Evolutionary conservation across 768 basidiomycete genomes (phyloP), one percentile per base, ranked within the genome.

Genomic region (Kwoniella heveanensis): DNA sequence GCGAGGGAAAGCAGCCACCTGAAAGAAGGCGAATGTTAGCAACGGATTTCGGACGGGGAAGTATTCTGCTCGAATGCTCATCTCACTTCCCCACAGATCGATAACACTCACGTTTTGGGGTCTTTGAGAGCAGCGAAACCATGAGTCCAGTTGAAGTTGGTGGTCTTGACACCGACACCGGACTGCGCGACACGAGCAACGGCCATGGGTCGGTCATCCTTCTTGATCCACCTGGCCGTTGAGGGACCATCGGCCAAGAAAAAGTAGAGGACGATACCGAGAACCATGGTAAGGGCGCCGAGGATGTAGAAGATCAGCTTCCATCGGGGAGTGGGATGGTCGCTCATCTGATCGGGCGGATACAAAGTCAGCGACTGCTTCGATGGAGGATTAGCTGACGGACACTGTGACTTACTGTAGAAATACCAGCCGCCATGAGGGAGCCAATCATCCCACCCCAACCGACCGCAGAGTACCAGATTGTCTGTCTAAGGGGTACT

Each of bases 391-490:
- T 2, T 49, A 24, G 48, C 22, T 39, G 13, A 15, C 39, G 25
- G 6, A 29, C 6, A 19, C n/a, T n/a, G n/a, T n/a, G 22, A 54
- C 68, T 64, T 30, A 69, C 62, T 48, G 61, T 64, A 37, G 57
- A 66, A 64, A 80, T 78, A 47, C 77, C 79, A 15, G 79, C 79
- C 2, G 78, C 79, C 78, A 80, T 79, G 21, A 80, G 62, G 17
- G 71, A 51, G 25, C 79, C 80, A 58, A 80, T 76, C 76, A 80
- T 79, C 9, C 79, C 79, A 29, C 80, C 79, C 68, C 70, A 77
- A 25, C 78, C 78, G 29, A 80, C 68, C 8, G 76, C 68, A 26
- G 66, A 67, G 69, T 77, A 80, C 80, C 80, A 80, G 62, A 80
- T 79, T 0, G 76, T 79, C 57, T 80, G 80, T 22, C 77, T 65